These are phyloP conservation scores for Trypanosoma brucei DNA, from an alignment of 208 protist species.

Conservation along the genomic window DNA sequence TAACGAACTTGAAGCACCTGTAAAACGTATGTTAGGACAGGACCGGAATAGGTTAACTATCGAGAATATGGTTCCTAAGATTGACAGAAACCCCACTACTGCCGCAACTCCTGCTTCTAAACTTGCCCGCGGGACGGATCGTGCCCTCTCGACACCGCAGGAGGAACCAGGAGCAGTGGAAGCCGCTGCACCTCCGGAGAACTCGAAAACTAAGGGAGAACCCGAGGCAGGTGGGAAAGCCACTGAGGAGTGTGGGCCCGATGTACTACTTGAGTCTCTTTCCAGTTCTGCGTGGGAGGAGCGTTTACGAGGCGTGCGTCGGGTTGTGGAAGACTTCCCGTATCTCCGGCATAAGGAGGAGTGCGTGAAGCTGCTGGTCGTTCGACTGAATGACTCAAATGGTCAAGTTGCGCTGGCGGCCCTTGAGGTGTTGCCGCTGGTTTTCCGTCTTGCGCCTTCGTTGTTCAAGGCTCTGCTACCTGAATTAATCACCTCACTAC, in stretches of 20 bases:
- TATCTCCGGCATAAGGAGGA: slow-evolving; percentile 15
- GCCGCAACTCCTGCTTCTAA: no score
- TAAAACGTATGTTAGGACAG: slow-evolving; percentile 24
- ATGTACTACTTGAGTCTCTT: slow-evolving; percentile 18
- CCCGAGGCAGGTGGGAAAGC: background rate
- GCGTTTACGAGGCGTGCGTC: slow-evolving; percentile 8
- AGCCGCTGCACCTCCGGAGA: no score
- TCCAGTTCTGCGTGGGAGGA: slow-evolving; percentile 36
- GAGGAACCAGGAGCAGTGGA: no score
- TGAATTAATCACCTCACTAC: slow-evolving; percentile 20
- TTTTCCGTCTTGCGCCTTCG: background rate
- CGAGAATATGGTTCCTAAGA: background rate
- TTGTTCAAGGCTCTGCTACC: slow-evolving; percentile 13
- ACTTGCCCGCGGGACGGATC: no score
- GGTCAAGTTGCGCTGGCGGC: slow-evolving; percentile 38
- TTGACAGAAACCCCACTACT: no score
- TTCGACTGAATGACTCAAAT: slow-evolving; percentile 49
- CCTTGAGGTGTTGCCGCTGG: slow-evolving; percentile 21
- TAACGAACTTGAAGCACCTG: slow-evolving; percentile 20
- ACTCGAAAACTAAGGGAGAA: background rate
- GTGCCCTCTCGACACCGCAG: no score
- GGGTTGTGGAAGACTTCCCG: slow-evolving; percentile 10
- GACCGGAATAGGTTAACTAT: background rate
- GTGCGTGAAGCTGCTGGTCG: slow-evolving; percentile 20
- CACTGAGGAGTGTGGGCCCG: background rate